Evolutionary conservation across 2,329 filamentous ascomycete genomes (phyloP).

Genomic region (Cordyceps sp.): DNA sequence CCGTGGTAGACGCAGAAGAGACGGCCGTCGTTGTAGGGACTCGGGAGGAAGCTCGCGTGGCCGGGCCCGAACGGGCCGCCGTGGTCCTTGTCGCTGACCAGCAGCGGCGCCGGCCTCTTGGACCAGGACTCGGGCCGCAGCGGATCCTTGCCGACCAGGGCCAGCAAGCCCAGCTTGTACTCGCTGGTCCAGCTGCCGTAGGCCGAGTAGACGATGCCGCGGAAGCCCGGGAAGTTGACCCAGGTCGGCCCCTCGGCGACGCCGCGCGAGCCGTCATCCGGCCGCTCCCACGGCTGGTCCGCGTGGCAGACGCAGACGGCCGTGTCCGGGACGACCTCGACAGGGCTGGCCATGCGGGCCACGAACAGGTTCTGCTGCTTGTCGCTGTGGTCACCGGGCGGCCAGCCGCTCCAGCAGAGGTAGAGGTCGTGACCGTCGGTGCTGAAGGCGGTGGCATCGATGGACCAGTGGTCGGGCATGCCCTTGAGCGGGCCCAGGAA

Average conservation of each 20-base stretch:
- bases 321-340: constrained; percentile 1
- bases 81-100: constrained; percentile 3
- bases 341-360: constrained; percentile 2
- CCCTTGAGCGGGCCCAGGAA: constrained; percentile 5
- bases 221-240: constrained; percentile 4
- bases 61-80: constrained; percentile 4
- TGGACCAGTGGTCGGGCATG: constrained; percentile 4
- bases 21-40: constrained; percentile 5
- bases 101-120: constrained; percentile 3
- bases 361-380: constrained; percentile 4
- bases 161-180: constrained; percentile 4
- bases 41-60: constrained; percentile 9
- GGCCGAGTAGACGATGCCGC: constrained; percentile 5
- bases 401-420: constrained; percentile 5
- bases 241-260: constrained; percentile 5
- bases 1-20: constrained; percentile 5
- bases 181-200: constrained; percentile 5
- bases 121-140: constrained; percentile 4
- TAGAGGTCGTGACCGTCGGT: constrained; percentile 5
- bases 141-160: constrained; percentile 3
- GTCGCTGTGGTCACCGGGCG: constrained; percentile 4
- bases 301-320: constrained; percentile 3
- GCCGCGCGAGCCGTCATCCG: constrained; percentile 2
- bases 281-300: constrained; percentile 4
- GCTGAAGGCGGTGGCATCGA: constrained; percentile 6